Evolutionary conservation across 2,329 filamentous ascomycete genomes (phyloP), one percentile per base, ranked within the genome.

Genomic region (Microdochium nivale): DNA sequence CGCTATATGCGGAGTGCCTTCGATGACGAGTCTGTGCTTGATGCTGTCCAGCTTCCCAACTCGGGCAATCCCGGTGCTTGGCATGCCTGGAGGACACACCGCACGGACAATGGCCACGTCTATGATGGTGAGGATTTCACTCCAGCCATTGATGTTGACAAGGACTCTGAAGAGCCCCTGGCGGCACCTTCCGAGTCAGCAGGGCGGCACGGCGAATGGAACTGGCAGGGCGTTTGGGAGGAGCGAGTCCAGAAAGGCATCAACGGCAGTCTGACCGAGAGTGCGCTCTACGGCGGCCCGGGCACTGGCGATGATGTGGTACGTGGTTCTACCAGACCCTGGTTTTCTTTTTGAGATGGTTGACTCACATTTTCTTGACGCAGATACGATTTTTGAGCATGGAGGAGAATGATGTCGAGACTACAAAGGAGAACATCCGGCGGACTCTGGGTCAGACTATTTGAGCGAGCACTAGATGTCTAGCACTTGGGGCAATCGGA

Each of bases 201-300:
- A 33, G 70, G 84, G 54, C 75, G 79, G 49, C 90, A 90, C 0
- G 88, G 87, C 7, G 87, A 95, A 60, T 97, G 92, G 92, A 95
- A 95, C 64, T 97, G 92, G 92, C 90, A 96, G 62, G 91, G 92
- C 0, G 92, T 97, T 0, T 99, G 92, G 92, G 88, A 95, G 65
- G 86, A 91, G 57, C 80, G 92, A 51, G 91, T 96, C 1, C 85
- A 82, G 67, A 88, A 86, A 66, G 87, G 87, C 19, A 81, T 96
- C 44, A 80, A 85, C 49, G 77, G 80, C 10, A 95, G 90, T 62
- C 70, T 90, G 49, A 88, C 88, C 1, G 92, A 97, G 58, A 74
- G 83, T 1, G 84, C 89, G 3, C 70, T 97, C 24, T 97, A 84
- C 69, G 89, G 90, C 5, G 77, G 76, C 53, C 72, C 74, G 4